Percentiles rank a stretch among this genome's conserved stretches.
Conservation (phyloP, 2,329 filamentous ascomycete species). For the Grosmannia clavigera region DNA sequence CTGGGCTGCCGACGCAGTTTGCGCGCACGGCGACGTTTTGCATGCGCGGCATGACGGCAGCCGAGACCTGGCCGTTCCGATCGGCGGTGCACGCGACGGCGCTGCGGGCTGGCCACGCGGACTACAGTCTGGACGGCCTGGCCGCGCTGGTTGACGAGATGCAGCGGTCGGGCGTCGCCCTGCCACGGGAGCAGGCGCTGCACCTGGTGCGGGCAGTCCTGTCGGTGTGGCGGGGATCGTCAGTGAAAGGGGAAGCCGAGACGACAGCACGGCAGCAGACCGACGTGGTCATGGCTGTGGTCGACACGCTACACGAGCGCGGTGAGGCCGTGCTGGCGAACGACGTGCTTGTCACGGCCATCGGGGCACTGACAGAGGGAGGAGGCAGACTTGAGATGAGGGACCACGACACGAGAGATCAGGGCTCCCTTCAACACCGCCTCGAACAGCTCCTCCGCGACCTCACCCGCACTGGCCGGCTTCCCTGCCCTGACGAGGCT, state of each 20-base stretch:
- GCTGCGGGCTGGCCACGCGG: slow-evolving; percentile 9
- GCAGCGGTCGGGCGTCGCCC: slow-evolving; percentile 22
- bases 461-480: slow-evolving; percentile 12
- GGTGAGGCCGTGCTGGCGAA: slow-evolving; percentile 28
- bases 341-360: slow-evolving; percentile 37
- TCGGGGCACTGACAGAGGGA: slow-evolving; percentile 25
- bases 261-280: slow-evolving; percentile 19
- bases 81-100: slow-evolving; percentile 18
- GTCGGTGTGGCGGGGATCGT: slow-evolving; percentile 6
- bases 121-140: slow-evolving; percentile 11
- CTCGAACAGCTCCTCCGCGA: slow-evolving; percentile 32
- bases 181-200: slow-evolving; percentile 23
- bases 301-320: slow-evolving; percentile 32
- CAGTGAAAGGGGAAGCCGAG: slow-evolving; percentile 9
- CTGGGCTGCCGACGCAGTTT: not conserved
- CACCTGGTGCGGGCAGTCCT: slow-evolving; percentile 28
- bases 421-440: slow-evolving; percentile 27
- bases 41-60: slow-evolving; percentile 15
- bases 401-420: not conserved
- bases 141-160: slow-evolving; percentile 25
- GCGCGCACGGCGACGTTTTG: not conserved
- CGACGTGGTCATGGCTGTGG: slow-evolving; percentile 28
- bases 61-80: slow-evolving; percentile 22
- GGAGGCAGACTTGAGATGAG: no score
- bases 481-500: slow-evolving; percentile 24